Conservation (phyloP, 2,329 filamentous ascomycete species). For the Phaeosphaeriaceae sp. region DNA sequence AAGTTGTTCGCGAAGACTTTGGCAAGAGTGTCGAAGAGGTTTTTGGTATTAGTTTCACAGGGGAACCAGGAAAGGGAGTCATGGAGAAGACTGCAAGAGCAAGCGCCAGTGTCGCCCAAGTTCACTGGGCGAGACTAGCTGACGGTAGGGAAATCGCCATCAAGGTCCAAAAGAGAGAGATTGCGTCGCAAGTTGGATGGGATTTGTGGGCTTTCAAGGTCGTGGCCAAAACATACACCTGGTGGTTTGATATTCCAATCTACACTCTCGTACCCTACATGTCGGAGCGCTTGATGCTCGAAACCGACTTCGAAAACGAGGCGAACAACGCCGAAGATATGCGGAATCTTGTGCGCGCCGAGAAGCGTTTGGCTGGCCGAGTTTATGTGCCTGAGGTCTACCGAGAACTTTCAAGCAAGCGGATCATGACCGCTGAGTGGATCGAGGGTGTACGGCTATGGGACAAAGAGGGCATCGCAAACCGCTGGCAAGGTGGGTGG, state of each 20-base stretch:
- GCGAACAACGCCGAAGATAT: conserved; percentile 87
- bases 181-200: conserved; percentile 88
- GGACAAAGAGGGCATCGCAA: conserved; percentile 84
- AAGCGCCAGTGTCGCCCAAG: conserved; percentile 92
- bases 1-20: conserved; percentile 87
- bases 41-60: conserved; percentile 84
- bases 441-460: conserved; percentile 92
- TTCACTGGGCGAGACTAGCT: conserved; percentile 86
- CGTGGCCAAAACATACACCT: conserved; percentile 81
- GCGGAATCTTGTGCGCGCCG: conserved; percentile 74
- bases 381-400: conserved; percentile 91
- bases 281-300: conserved; percentile 85
- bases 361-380: conserved; percentile 75
- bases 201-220: conserved; percentile 96
- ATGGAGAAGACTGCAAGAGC: conserved; percentile 76
- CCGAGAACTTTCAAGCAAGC: conserved; percentile 77
- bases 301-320: conserved; percentile 95
- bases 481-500: conserved; percentile 78
- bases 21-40: conserved; percentile 83
- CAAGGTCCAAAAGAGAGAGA: conserved; percentile 96
- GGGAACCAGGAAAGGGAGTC: conserved; percentile 66
- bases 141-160: conserved; percentile 93
- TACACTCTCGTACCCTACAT: conserved; percentile 93
- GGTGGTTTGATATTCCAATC: conserved; percentile 90
- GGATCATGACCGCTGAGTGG: conserved; percentile 96